Evolutionary conservation across 257 asterid genomes (phyloP).

Genomic region (Nicotiana tabacum): DNA sequence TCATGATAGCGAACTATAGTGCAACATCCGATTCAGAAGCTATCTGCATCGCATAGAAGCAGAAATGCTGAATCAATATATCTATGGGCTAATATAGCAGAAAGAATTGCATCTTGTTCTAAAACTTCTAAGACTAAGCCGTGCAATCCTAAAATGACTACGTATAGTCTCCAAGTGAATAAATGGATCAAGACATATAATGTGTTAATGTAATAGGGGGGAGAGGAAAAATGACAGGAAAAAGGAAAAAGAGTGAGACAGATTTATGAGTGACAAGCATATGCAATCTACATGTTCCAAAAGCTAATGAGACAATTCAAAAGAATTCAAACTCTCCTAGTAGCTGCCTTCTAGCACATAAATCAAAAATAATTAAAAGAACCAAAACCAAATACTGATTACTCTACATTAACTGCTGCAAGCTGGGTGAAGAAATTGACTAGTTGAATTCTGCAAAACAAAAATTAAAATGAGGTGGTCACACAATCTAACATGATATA

Average conservation of each 20-base stretch:
- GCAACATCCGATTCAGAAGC: neutral
- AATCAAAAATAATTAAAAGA: too few relatives aligned
- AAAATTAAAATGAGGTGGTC: neutral
- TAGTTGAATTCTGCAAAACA: too few relatives aligned
- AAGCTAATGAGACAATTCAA: neutral
- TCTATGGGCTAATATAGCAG: neutral
- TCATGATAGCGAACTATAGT: slow-evolving; percentile 13
- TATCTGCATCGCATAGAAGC: neutral
- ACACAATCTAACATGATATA: neutral
- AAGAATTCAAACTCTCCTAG: too few relatives aligned
- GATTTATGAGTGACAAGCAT: neutral
- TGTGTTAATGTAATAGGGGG: neutral
- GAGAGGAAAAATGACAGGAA: neutral
- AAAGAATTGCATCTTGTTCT: neutral
- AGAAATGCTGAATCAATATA: neutral
- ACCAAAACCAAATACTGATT: too few relatives aligned
- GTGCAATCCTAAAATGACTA: neutral
- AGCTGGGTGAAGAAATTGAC: neutral
- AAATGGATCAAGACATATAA: neutral
- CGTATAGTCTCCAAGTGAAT: neutral
- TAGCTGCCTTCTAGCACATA: neutral
- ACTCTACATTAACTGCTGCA: neutral
- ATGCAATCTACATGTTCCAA: neutral
- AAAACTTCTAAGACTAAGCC: neutral
- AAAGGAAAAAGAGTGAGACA: too few relatives aligned